These are phyloP conservation scores for Haplosporangium gracile DNA, from an alignment of 192 early-diverging fungal genomes.

Conservation along the genomic window DNA sequence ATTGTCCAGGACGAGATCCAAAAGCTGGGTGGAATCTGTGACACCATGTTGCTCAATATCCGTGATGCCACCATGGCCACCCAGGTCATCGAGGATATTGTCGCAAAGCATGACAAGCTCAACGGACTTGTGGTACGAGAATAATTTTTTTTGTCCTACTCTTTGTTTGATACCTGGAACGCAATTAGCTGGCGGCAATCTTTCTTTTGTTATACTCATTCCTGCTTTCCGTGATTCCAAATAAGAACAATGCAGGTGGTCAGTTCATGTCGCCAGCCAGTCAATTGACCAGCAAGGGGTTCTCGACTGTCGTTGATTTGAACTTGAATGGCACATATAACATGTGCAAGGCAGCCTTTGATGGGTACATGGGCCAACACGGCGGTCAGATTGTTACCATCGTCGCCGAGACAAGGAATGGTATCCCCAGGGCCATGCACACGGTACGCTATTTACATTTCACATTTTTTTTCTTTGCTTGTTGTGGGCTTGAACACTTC, in stretches of 20 bases:
- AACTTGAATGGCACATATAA: conserved; percentile 29
- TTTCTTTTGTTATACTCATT: not conserved
- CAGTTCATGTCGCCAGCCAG: conserved; percentile 30
- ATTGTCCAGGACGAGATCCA: conserved; percentile 19
- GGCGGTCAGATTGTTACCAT: conserved; percentile 34
- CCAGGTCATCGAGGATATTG: conserved; percentile 9
- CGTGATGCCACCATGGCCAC: conserved; percentile 17
- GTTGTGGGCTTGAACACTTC: no score
- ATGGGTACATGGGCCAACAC: conserved; percentile 34
- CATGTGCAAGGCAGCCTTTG: conserved; percentile 29
- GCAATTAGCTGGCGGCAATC: not conserved
- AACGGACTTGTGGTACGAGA: conserved; percentile 10
- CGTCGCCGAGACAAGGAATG: conserved; percentile 26
- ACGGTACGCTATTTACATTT: not conserved
- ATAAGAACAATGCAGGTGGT: conserved; percentile 27
- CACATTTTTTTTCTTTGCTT: not conserved
- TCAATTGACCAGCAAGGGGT: conserved; percentile 10
- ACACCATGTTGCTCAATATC: conserved; percentile 31
- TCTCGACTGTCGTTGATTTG: conserved; percentile 24
- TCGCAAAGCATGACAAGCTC: conserved; percentile 26
- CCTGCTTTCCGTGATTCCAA: not conserved
- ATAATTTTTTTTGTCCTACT: not conserved
- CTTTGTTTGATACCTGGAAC: not conserved
- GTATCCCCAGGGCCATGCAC: conserved; percentile 27
- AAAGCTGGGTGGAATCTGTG: conserved; percentile 20